These are phyloP conservation scores for Stentor coeruleus DNA, from an alignment of 73 alveolate genomes.

Conservation along the genomic window DNA sequence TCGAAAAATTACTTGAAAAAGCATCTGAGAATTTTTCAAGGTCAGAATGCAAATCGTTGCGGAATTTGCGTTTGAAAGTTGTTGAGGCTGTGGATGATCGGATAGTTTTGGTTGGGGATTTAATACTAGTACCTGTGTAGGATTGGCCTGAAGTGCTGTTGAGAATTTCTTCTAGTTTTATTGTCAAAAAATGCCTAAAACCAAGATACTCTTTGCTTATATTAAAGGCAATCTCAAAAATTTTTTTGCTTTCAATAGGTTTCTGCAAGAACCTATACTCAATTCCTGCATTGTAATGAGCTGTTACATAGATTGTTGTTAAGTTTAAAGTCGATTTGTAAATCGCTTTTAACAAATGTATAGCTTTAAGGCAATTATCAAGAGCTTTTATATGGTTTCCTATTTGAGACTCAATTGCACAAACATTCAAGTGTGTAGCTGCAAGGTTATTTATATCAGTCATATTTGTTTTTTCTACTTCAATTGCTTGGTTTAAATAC, in stretches of 20 bases:
- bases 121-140: too few relatives aligned
- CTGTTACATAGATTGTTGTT: neutral
- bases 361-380: neutral
- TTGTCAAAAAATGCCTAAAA: neutral
- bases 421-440: slow-evolving; percentile 4
- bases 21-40: neutral
- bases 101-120: neutral
- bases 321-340: neutral
- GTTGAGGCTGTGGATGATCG: neutral
- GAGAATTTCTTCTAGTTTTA: neutral
- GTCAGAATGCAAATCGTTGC: neutral
- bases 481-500: slow-evolving; percentile 28
- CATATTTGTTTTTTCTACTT: slow-evolving; percentile 9
- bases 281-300: neutral
- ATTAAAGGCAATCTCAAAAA: neutral
- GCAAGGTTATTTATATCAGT: neutral
- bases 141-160: neutral
- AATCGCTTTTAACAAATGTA: neutral
- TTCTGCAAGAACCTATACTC: neutral
- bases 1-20: neutral
- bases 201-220: neutral
- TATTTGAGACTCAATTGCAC: slow-evolving; percentile 20
- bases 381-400: neutral
- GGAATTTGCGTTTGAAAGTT: too few relatives aligned
- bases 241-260: neutral